Conservation (phyloP, 2,329 filamentous ascomycete genomes). For the Raffaelea albimanens region DNA sequence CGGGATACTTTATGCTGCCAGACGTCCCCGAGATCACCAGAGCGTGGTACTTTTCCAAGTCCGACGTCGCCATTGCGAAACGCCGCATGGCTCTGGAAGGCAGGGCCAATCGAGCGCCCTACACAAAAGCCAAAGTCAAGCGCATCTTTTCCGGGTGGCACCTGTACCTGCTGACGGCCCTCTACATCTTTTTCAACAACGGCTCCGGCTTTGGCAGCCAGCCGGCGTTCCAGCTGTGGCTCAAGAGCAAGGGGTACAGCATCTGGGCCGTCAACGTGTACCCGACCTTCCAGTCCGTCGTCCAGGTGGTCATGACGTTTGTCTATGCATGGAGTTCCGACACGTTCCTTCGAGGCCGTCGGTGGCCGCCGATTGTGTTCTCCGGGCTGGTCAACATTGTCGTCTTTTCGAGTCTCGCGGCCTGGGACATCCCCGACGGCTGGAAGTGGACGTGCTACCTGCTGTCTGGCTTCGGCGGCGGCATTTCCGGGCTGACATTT, state of each 20-base stretch:
- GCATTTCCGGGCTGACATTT: conserved; percentile 35
- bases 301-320: conserved; percentile 48
- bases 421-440: conserved; percentile 35
- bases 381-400: conserved; percentile 33
- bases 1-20: conserved; percentile 36
- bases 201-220: conserved; percentile 30
- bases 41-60: conserved; percentile 26
- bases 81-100: conserved; percentile 34
- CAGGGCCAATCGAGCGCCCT: conserved; percentile 29
- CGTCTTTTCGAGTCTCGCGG: conserved; percentile 27
- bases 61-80: conserved; percentile 27
- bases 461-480: conserved; percentile 40
- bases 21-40: conserved; percentile 29
- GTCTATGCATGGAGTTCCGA: conserved; percentile 60
- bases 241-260: conserved; percentile 32
- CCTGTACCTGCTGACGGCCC: conserved; percentile 45
- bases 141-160: conserved; percentile 57
- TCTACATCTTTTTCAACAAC: conserved; percentile 60
- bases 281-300: conserved; percentile 48
- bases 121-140: conserved; percentile 39
- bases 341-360: conserved; percentile 43
- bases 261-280: conserved; percentile 38
- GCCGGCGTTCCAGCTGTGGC: conserved; percentile 45
- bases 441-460: conserved; percentile 59
- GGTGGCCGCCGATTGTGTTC: conserved; percentile 58